Evolutionary conservation across 23 red algal genomes (phyloP).

Genomic region (Cyanidioschyzon merolae): DNA sequence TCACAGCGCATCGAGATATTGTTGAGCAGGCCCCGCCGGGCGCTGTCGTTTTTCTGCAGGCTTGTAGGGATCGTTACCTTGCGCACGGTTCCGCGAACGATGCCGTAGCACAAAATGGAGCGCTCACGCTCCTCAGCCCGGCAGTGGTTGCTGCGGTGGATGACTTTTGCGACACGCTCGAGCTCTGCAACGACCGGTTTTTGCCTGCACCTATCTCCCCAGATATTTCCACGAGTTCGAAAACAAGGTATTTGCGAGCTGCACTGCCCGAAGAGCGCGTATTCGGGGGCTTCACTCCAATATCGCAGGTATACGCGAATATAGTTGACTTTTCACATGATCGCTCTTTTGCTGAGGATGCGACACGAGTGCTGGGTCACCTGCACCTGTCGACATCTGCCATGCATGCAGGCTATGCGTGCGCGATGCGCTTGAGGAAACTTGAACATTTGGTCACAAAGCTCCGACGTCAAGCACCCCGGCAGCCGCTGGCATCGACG

Average conservation of each 20-base stretch:
- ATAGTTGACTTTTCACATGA: neutral
- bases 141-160: constrained; percentile 3
- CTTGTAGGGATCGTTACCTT: neutral
- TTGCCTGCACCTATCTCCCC: neutral
- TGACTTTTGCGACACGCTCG: constrained; percentile 1
- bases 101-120: neutral
- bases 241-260: neutral
- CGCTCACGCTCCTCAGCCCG: neutral
- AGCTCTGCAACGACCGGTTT: neutral
- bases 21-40: neutral
- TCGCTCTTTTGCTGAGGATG: neutral
- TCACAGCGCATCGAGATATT: neutral
- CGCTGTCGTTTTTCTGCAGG: neutral
- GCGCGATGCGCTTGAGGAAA: neutral
- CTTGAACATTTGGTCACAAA: neutral
- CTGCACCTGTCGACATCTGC: neutral
- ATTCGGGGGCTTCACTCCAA: neutral
- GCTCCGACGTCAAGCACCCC: neutral
- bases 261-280: constrained; percentile 5
- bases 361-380: neutral
- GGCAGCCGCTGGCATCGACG: too few relatives aligned
- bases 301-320: neutral
- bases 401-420: neutral
- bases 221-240: too few relatives aligned
- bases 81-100: neutral